Conservation (phyloP, 345 rosid species). For the Corchorus capsularis region DNA sequence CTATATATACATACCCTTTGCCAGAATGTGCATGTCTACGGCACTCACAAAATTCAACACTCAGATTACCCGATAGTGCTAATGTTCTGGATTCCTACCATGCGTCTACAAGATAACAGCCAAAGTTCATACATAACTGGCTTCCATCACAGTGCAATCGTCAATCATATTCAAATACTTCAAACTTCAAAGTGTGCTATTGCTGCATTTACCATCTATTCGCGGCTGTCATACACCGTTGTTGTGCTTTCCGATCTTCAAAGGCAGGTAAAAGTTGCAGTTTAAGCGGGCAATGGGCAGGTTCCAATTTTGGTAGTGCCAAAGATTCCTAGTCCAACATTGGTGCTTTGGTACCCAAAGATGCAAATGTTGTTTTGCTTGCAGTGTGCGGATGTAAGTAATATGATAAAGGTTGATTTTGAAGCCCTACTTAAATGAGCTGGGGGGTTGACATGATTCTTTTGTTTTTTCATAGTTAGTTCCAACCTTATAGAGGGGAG, state of each 20-base stretch:
- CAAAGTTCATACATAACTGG: no score
- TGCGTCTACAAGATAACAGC: slow-evolving; percentile 21
- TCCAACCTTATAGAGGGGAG: background rate
- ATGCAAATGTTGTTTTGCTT: background rate
- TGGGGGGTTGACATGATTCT: background rate
- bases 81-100: slow-evolving; percentile 13
- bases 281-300: background rate
- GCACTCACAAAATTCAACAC: slow-evolving; percentile 48
- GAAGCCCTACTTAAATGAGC: slow-evolving; percentile 11
- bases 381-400: background rate
- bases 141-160: slow-evolving; percentile 16
- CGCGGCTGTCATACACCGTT: background rate
- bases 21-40: slow-evolving; percentile 87
- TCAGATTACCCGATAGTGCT: slow-evolving; percentile 27
- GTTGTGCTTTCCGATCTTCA: slow-evolving; percentile 12
- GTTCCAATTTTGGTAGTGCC: slow-evolving; percentile 27
- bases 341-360: slow-evolving; percentile 14
- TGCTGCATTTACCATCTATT: slow-evolving; percentile 18
- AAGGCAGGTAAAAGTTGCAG: slow-evolving; percentile 20
- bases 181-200: background rate
- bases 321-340: slow-evolving; percentile 16
- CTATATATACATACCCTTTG: slow-evolving; percentile 80
- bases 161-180: background rate
- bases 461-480: slow-evolving; percentile 9
- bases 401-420: slow-evolving; percentile 15